Base-by-base conservation (phyloP, 2,329 filamentous ascomycete genomes). In the Trichophyton benhamiae region DNA sequence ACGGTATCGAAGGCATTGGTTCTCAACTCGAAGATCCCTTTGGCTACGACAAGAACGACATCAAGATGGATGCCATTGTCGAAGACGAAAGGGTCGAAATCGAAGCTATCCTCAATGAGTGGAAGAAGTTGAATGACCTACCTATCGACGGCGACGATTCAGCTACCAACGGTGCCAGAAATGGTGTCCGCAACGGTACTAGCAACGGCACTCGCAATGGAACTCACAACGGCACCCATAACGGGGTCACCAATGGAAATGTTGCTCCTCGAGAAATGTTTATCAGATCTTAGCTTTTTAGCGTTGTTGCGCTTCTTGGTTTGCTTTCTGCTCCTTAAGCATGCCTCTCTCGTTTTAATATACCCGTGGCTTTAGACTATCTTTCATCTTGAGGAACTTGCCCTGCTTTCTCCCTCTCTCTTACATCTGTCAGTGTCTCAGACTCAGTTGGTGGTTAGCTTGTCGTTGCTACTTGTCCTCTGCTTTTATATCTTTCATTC, bases 1-100 rank as follows among this genome's bases (percentile, higher is more conserved):
- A 87, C 63, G 83, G 82, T 0, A 84, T 84, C 27, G 82, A 84
- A 63, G 83, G 82, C 1, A 86, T 86, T 60, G 83, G 82, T 9
- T 79, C 78, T 2, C 83, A 85, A 69, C 74, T 86, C 0, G 84
- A 87, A 68, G 84, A 87, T 68, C 84, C 84, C 0, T 86, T 87
- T 68, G 84, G 84, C 1, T 83, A 83, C 61, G 83, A 85, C 65
- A 78, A 80, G 67, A 85, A 85, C 61, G 83, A 86, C 68, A 86
- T 87, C 71, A 85, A 85, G 68, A 84, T 86, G 79, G 83, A 86
- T 69, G 82, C 82, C 2, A 81, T 86, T 58, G 80, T 83, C 2
- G 82, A 84, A 65, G 84, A 87, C 68, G 75, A 82, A 49, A 74
- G 81, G 63, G 76, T 76, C 44, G 83, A 86, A 71, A 78, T 83